Base-by-base conservation (phyloP, 2,329 filamentous ascomycete genomes). In the Aspergillus intermedius region DNA sequence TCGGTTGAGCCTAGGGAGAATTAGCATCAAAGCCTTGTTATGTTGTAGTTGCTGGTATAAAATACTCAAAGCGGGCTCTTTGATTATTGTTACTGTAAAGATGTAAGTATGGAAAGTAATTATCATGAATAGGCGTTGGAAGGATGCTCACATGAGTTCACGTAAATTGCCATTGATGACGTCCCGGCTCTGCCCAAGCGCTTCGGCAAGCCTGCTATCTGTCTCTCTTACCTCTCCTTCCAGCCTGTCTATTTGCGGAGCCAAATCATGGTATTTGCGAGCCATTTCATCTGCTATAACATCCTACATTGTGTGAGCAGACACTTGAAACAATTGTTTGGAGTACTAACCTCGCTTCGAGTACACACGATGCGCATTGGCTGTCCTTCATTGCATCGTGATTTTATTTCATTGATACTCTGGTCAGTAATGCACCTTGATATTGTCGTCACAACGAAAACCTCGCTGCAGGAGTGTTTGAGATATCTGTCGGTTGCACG, bases 401-500 rank as follows among this genome's bases (percentile, higher is more conserved):
- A 15, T 7, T 44, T 49, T 10, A 55, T 56, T 5, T 57, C 54
- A 4, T 39, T 9, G 3, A 61, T 54, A 2, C 56, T 55, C 17
- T 45, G 22, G 39, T 61, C 57, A 2, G 57, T 45, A 4, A 34
- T 46, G 21, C 53, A 58, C 8, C 59, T 54, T 6, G 37, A n/a
- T 3, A 61, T 61, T 8, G 22, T 49, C 2, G 46, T 49, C 9
- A 60, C 57, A 7, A 59, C 42, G 13, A 57, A 56, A 12, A 60
- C 55, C n/a, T 58, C 57, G 23, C 60, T 44, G 22, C 59, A 61
- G n/a, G 42, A 44, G 17, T 51, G 43, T 4, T 44, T 47, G 4
- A 61, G 53, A 37, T 61, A 61, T n/a, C 35, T 50, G 23, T 59
- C 53, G 3, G 56, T 59, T 2, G 55, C 56, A 17, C 49, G 44